Evolutionary conservation across 1,284 basidiomycete genomes (phyloP), one percentile per base, ranked within the genome.

Genomic region (Bondarzewia mesenterica): DNA sequence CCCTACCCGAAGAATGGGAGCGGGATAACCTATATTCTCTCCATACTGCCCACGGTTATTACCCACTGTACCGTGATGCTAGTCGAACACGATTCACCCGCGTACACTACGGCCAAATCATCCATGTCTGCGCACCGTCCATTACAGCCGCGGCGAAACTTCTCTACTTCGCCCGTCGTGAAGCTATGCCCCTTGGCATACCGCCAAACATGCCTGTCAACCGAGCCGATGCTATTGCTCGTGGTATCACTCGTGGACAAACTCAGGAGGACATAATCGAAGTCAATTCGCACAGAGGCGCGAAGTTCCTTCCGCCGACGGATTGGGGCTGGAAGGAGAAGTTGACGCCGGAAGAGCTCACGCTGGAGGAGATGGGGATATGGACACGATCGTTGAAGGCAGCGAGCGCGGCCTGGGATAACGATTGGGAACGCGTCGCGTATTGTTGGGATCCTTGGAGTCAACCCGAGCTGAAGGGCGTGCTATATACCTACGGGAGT

Each of bases 221-320:
- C 14, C 73, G 78, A 12, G 67, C 61, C 3, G 65, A 73, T 5
- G 73, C 74, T 7, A 43, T 58, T 14, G 60, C 58, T 27, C 59
- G 60, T 18, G 65, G 61, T n/a, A 53, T 54, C 26, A 46, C 40
- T 27, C 52, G 58, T 27, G 63, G 68, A 1, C 73, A 75, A 0
- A 85, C 80, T 0, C 72, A 75, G 49, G 80, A 73, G 35, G 85
- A 87, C 61, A 67, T 84, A 21, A 58, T 63, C 10, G 80, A 84
- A 56, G 63, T 81, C 55, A 85, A 86, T 52, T 58, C 65, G 3
- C 60, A 67, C 63, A 54, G 63, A 56, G 54, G 61, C 60, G 54
- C 66, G 50, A 57, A 64, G 40, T 54, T 64, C 25, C 52, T 63
- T 12, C 46, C 54, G 2, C 52, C 50, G 39, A 69, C 58, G 16